Evolutionary conservation across 257 asterid species (phyloP), one percentile per base, ranked within the genome.

Genomic region (Scutellaria minor): DNA sequence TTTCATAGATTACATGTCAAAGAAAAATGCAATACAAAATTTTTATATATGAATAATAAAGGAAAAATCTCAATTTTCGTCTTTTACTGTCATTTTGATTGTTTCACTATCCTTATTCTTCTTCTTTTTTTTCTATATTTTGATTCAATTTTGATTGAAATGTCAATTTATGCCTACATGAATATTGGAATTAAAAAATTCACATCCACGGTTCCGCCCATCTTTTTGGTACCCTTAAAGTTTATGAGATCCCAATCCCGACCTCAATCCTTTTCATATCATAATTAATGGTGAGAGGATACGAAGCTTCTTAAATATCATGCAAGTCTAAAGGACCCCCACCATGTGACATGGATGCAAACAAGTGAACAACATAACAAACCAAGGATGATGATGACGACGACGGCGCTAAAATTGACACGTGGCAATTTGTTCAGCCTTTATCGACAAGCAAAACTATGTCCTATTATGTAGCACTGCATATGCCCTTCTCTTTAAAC

Each of bases 271-370:
- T 52, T 71, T 60, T 44, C 2, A 42, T 14, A 42, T 52, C 82
- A 75, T 64, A 64, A 75, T 52, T 50, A 56, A 31, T 31, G 37
- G 37, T 47, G 69, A 50, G 66, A 64, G 79, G 81, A 57, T 73
- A 75, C 59, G 69, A 75, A 58, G 68, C 44, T 71, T 74, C 65
- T 48, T 47, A 4, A 37, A 31, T 6, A 50, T 18, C 56, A 59
- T 56, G 70, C 75, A 63, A 42, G 76, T 56, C 24, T 46, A 40
- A 55, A 59, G 77, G 81, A 57, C 75, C 83, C 81, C 81, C 83
- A 75, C 84, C 82, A 65, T 74, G 81, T 79, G 83, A 76, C 42
- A 78, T 15, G 68, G 79, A 20, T 72, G 69, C 79, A 78, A 61
- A 71, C 77, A 81, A 66, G 37, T 31, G 37, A 31, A 31, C 5